Evolutionary conservation across 139 green algal genomes (phyloP).

Genomic region (Bryopsis sp.): DNA sequence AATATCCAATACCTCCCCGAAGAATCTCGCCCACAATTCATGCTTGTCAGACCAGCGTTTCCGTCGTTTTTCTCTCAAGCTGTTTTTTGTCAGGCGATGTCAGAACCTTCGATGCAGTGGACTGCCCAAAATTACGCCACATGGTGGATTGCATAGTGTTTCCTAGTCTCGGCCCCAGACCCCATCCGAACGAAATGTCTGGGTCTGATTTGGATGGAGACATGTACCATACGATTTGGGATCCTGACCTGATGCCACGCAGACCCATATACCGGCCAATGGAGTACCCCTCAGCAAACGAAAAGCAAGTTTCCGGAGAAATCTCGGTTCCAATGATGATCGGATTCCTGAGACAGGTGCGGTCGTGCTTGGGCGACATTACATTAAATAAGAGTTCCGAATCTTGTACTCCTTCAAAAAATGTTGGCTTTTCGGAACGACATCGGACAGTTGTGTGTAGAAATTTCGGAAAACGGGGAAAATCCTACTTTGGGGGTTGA

Average conservation of each 20-base stretch:
- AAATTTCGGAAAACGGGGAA: background rate
- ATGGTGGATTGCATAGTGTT: constrained; percentile 16
- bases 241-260: background rate
- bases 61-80: no score
- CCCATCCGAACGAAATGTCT: constrained; percentile 16
- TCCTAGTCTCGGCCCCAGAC: background rate
- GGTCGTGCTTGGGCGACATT: no score
- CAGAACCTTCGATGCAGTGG: constrained; percentile 8
- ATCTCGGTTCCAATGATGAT: background rate
- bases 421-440: no score
- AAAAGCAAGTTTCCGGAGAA: background rate
- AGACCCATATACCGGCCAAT: background rate
- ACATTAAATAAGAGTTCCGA: no score
- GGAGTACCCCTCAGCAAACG: background rate
- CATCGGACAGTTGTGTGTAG: no score
- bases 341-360: background rate
- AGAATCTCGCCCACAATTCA: no score
- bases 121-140: constrained; percentile 11
- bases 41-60: no score
- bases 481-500: no score
- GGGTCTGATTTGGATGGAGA: constrained; percentile 17
- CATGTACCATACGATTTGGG: constrained; percentile 14
- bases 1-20: no score
- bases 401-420: no score
- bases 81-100: constrained; percentile 13